A percentile compares a stretch with the other conserved stretches of the same genome.
These are phyloP conservation scores for Lactifluus piperatus DNA, from an alignment of 768 basidiomycete species.

Conservation along the genomic window DNA sequence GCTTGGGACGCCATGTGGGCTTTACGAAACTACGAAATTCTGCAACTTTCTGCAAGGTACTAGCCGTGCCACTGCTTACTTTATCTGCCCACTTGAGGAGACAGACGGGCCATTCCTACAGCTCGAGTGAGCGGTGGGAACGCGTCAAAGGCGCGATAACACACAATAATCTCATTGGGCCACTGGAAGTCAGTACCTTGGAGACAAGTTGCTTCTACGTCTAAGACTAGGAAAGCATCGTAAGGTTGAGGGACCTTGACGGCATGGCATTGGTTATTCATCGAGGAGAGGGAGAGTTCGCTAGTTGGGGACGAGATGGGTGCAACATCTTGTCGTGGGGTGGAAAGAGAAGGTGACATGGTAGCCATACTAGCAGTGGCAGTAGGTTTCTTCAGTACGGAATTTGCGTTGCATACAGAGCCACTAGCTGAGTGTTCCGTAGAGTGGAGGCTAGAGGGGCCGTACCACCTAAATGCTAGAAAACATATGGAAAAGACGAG, in stretches of 20 bases:
- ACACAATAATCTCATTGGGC: constrained; percentile 93
- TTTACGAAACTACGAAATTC: constrained; percentile 85
- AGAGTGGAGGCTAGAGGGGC: background rate
- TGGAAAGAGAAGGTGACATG: background rate
- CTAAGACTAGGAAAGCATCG: constrained; percentile 79
- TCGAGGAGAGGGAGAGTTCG: background rate
- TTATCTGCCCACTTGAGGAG: constrained; percentile 76
- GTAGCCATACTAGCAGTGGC: constrained; percentile 10
- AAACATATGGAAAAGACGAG: background rate
- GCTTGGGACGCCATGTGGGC: constrained; percentile 76
- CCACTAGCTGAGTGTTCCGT: background rate
- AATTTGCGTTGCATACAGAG: constrained; percentile 13
- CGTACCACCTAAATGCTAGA: constrained; percentile 9
- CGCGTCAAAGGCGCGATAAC: constrained; percentile 25
- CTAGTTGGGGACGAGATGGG: background rate
- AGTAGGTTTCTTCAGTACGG: constrained; percentile 7
- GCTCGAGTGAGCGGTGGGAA: constrained; percentile 4
- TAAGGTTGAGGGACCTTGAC: constrained; percentile 38
- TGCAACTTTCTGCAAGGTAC: constrained; percentile 56
- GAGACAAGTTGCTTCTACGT: constrained; percentile 82
- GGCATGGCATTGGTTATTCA: background rate
- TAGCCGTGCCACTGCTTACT: constrained; percentile 40
- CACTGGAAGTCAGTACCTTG: constrained; percentile 64
- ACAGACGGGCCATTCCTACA: constrained; percentile 88
- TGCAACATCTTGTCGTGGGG: background rate